Evolutionary conservation across 345 rosid genomes (phyloP), one percentile per base, ranked within the genome.

Genomic region (Clarkia xantiana): DNA sequence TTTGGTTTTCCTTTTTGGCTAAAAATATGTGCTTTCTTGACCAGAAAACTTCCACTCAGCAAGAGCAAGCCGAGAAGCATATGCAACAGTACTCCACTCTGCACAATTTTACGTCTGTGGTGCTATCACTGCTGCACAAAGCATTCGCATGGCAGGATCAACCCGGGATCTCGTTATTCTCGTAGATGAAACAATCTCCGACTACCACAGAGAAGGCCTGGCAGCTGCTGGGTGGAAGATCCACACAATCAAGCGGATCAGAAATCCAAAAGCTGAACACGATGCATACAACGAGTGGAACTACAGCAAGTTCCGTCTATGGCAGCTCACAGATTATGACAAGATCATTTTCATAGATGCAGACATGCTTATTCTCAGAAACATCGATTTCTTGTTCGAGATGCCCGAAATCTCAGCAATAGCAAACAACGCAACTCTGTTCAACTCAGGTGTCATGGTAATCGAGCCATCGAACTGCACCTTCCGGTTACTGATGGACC

Each of bases 281-380:
- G 81, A 84, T 10, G 86, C 94, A 12, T 88, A 88, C 61, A 88
- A 88, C 34, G 93, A 88, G 60, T 88, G 82, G 80, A 84, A 88
- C 64, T 88, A 88, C 68, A 88, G 93, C 73, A 88, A 88, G 67
- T 88, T 88, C 60, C 84, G 93, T 34, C 84, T 88, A 40, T 88
- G 94, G 94, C 94, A 88, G 69, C 55, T 88, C 62, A 81, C 93
- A 1, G 70, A 84, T 44, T 88, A 84, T 23, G 74, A 74, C 67
- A 88, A 81, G 78, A 88, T 88, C 64, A 82, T 88, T 49, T 88
- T 88, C 70, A 76, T 88, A 10, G 94, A 88, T 47, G 84, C 97
- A 14, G 93, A 88, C 73, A 62, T 84, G 69, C 86, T 88, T 56
- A 80, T 88, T 29, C 84, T 82, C 40, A 70, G 93, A 55, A 88